Evolutionary conservation across 2,329 filamentous ascomycete species (phyloP), one percentile per base, ranked within the genome.

Genomic region (Furcasterigmium furcatum): DNA sequence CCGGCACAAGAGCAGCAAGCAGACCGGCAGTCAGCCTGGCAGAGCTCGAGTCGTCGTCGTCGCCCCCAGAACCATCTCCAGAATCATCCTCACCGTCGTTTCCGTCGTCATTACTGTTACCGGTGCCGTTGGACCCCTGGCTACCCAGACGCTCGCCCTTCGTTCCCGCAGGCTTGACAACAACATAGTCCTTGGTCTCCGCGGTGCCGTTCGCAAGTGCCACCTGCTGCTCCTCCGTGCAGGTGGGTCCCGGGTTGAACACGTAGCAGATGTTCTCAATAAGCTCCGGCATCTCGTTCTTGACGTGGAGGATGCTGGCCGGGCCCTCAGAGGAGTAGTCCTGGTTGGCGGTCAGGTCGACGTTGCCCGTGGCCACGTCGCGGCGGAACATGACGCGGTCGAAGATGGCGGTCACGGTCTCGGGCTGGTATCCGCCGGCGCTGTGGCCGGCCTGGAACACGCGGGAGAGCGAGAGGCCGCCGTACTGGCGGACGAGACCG

Each of bases 401-500:
- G 50, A 79, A 79, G 35, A 77, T 61, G 41, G 66, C 62, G 50
- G 74, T 62, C 1, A 68, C 55, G 1, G 72, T 71, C 36, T 68
- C 58, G 4, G 74, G 73, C 57, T 77, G 73, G 48, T 73, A 73
- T 25, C 64, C 72, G 0, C 73, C 71, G 3, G 73, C 71, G 54
- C 76, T 69, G 51, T 81, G 78, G 1, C 79, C 77, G 3, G 77
- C 70, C 51, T 80, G 68, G 52, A 76, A 79, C 12, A 81, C 70
- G 0, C 79, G 68, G 9, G 73, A 73, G 56, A 82, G 82, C 3
- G 73, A 77, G 36, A 82, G 71, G 48, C 85, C 86, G 3, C 82
- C 84, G 50, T 77, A 80, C 58, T 88, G 83, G 2, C 84, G 72
- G 0, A 85, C 84, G 38, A 77, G 73, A 9, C 85, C 85, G 21